These are phyloP conservation scores for Suillus lakei DNA, from an alignment of 768 basidiomycete genomes.

Conservation along the genomic window DNA sequence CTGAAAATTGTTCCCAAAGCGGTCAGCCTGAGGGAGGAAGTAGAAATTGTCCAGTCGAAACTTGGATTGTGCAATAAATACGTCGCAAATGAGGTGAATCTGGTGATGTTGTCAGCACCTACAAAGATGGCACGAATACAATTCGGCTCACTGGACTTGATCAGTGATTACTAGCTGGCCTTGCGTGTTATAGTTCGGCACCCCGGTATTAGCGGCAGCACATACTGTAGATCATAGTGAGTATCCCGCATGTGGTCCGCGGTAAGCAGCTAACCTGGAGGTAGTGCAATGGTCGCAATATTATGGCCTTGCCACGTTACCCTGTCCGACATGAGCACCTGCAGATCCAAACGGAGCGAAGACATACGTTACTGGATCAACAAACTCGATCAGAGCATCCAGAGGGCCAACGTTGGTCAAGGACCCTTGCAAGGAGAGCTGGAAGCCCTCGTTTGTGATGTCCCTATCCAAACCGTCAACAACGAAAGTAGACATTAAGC, in stretches of 20 bases:
- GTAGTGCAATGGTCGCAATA: constrained; percentile 69
- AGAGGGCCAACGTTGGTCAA: constrained; percentile 68
- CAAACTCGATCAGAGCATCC: constrained; percentile 70
- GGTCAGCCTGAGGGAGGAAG: constrained; percentile 60
- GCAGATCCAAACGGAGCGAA: not conserved
- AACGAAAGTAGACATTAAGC: constrained; percentile 27
- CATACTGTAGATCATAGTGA: constrained; percentile 49
- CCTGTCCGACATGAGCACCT: constrained; percentile 31
- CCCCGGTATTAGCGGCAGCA: constrained; percentile 66
- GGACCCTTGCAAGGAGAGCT: constrained; percentile 61
- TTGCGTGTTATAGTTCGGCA: constrained; percentile 61
- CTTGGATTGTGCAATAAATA: constrained; percentile 65
- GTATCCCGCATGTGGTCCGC: not conserved
- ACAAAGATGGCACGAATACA: not conserved
- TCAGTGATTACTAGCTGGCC: constrained; percentile 63
- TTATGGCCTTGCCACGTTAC: constrained; percentile 66
- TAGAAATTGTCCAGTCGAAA: constrained; percentile 76
- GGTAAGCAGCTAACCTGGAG: constrained; percentile 46
- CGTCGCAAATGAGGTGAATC: constrained; percentile 70
- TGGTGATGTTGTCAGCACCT: constrained; percentile 20
- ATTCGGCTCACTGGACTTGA: constrained; percentile 44
- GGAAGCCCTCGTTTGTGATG: constrained; percentile 64
- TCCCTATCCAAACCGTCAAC: constrained; percentile 58
- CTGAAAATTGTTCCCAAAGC: constrained; percentile 76
- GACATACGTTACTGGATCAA: constrained; percentile 61